Base-by-base conservation (phyloP, 257 asterid species). In the Lavandula angustifolia region DNA sequence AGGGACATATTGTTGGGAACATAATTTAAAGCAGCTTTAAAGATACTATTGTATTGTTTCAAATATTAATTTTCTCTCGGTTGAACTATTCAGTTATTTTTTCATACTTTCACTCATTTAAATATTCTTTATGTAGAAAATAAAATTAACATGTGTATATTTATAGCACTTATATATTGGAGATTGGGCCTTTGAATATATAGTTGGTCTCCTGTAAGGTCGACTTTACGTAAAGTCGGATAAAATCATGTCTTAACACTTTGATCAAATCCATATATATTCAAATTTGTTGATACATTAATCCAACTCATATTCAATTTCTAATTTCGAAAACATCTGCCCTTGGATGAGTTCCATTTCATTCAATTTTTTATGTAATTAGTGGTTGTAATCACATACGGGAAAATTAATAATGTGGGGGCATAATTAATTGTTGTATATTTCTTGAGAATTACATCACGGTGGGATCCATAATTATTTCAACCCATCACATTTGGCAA, bases 371-470 rank as follows among this genome's bases (percentile, higher is more conserved):
- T 22, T 22, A 22, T 22, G 27, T 22, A 67, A 43, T 51, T n/a
- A 68, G 32, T 22, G 49, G 16, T 46, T 37, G 58, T 38, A 60
- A 72, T 58, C 47, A 64, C 37, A 68, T 63, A 62, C 61, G 62
- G 61, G 64, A 67, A 73, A 57, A 69, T 33, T 53, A 66, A 50
- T 13, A 17, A 57, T 16, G 75, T 62, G 75, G 66, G 63, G 66
- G 53, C 69, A 63, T 60, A 72, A 72, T 68, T 76, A 72, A 67
- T 58, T 47, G 18, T 60, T 68, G 69, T 52, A 64, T 69, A 68
- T 69, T 66, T 71, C 72, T 73, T 69, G 76, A 77, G 72, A 77
- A 60, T 75, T 69, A 69, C 78, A 73, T 48, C 75, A 40, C 74
- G 76, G 73, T 77, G 79, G 54, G 43, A 52, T 63, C 57, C 33